A percentile compares a stretch with the other conserved stretches of the same genome.
Conservation (phyloP, 805 yeast species). For the Cyberlindnera maclurae region DNA sequence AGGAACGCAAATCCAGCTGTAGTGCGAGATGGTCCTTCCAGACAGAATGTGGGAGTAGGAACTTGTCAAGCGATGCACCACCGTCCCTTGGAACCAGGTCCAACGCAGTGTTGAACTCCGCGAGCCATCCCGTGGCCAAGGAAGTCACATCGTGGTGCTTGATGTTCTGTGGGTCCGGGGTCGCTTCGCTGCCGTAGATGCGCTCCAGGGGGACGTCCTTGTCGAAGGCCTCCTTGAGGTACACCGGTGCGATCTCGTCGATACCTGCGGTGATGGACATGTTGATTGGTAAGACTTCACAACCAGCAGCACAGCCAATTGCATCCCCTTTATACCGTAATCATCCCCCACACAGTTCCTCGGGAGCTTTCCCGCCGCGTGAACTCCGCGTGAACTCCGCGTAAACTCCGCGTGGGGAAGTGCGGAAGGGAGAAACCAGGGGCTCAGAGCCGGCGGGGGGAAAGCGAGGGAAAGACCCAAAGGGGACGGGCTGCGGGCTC, state of each 20-base stretch:
- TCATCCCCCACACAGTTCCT: too few species aligned
- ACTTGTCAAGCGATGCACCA: conserved; percentile 17
- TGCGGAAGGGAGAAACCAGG: too few species aligned
- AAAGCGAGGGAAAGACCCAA: too few species aligned
- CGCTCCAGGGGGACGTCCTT: conserved; percentile 24
- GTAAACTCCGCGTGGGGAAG: too few species aligned
- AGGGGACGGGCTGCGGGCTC: too few species aligned
- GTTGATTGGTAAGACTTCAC: too few species aligned
- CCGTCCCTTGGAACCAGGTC: conserved; percentile 3
- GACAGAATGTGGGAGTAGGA: conserved; percentile 24
- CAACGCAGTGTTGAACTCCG: conserved; percentile 24
- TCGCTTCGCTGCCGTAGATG: conserved; percentile 26
- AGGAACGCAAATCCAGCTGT: conserved; percentile 28
- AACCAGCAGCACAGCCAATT: too few species aligned
- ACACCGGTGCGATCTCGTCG: conserved; percentile 23
- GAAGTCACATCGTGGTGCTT: conserved; percentile 20
- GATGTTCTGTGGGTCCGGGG: conserved; percentile 24
- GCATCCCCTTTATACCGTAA: too few species aligned
- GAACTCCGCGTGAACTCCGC: too few species aligned
- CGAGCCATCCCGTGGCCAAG: conserved; percentile 26
- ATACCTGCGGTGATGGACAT: conserved; percentile 18
- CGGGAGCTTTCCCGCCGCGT: too few species aligned
- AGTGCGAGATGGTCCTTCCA: conserved; percentile 35
- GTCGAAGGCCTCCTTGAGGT: conserved; percentile 16
- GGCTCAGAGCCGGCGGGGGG: too few species aligned